Conservation (phyloP, 306 rosid genomes). For the Myrica gale region DNA sequence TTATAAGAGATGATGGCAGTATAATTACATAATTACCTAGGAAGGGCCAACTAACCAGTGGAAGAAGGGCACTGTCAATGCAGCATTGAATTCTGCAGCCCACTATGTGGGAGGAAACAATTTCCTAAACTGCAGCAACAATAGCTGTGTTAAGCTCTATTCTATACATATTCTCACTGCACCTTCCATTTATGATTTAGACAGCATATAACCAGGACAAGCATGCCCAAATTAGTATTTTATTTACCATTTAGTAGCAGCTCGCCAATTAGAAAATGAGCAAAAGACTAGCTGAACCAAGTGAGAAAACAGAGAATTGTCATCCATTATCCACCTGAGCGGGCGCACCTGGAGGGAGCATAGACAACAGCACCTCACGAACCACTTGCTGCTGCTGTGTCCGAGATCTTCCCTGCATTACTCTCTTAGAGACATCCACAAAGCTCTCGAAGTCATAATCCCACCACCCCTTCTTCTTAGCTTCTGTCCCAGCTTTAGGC, state of each 20-base stretch:
- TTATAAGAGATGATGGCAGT: neutral
- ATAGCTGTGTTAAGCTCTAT: neutral
- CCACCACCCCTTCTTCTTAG: slow-evolving; percentile 35
- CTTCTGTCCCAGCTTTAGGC: neutral
- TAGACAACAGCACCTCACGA: slow-evolving; percentile 80
- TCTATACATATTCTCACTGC: neutral
- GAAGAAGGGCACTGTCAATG: slow-evolving; percentile 87
- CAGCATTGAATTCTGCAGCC: slow-evolving; percentile 97
- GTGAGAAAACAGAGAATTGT: neutral
- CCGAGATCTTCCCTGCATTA: slow-evolving; percentile 81
- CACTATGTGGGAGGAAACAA: slow-evolving; percentile 92
- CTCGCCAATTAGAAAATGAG: neutral
- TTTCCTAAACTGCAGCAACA: slow-evolving; percentile 71
- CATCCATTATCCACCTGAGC: slow-evolving; percentile 61
- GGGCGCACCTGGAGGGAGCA: slow-evolving; percentile 99
- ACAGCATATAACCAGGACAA: neutral
- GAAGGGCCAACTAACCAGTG: slow-evolving; percentile 97
- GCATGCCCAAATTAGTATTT: too few relatives aligned
- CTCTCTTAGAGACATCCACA: slow-evolving; percentile 79
- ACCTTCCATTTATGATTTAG: neutral
- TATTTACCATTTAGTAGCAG: too few relatives aligned
- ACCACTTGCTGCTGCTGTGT: slow-evolving; percentile 81
- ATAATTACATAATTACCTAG: slow-evolving; percentile 55
- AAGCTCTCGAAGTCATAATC: slow-evolving; percentile 70
- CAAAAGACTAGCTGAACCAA: neutral